phyloP scores from a whole-genome alignment of 768 basidiomycete genomes.

The Hypholoma fasciculare region DNA sequence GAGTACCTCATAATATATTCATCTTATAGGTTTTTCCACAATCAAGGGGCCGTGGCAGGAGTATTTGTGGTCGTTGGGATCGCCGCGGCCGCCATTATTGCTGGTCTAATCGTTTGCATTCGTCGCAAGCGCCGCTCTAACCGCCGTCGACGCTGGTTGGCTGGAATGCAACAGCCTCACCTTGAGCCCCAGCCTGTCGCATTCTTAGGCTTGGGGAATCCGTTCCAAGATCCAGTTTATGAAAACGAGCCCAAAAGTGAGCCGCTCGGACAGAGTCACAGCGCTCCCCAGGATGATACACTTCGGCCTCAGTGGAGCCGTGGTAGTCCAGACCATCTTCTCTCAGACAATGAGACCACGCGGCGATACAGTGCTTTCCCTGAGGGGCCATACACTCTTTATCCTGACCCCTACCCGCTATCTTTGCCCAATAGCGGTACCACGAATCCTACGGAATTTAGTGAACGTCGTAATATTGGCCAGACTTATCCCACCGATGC shows the following conservation, averaged over 20 bases:
- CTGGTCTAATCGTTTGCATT: conserved; percentile 43
- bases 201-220: conserved; percentile 18
- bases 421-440: conserved; percentile 14
- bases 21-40: conserved; percentile 56
- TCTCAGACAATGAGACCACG: background rate
- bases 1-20: background rate
- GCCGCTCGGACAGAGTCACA: conserved; percentile 19
- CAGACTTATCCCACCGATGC: conserved; percentile 11
- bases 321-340: conserved; percentile 4
- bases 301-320: conserved; percentile 9
- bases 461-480: conserved; percentile 8
- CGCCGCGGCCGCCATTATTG: conserved; percentile 42
- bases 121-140: conserved; percentile 40
- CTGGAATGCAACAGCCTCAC: conserved; percentile 33
- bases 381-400: conserved; percentile 13
- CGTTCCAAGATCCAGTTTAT: conserved; percentile 31
- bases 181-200: conserved; percentile 24
- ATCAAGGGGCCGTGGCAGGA: conserved; percentile 70
- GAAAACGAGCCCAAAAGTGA: conserved; percentile 6
- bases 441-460: background rate
- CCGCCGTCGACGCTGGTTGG: conserved; percentile 36
- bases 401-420: conserved; percentile 20
- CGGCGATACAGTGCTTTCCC: conserved; percentile 6
- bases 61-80: conserved; percentile 74
- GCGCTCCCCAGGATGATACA: conserved; percentile 2